Base-by-base conservation (phyloP, 805 yeast genomes). In the Starmera amethionina region DNA sequence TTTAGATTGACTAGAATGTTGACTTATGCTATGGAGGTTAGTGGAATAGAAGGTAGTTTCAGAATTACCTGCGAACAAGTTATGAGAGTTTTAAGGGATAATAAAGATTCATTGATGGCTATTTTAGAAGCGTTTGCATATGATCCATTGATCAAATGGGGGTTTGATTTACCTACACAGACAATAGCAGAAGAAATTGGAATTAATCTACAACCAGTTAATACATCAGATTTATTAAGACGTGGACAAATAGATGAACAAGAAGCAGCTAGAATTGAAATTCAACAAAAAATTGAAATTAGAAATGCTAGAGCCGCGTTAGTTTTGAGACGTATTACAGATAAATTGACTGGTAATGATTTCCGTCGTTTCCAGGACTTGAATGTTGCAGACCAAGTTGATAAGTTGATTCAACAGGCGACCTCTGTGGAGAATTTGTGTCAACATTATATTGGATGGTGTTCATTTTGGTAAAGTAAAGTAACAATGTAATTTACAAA, bases 121-220 rank as follows among this genome's bases (percentile, higher is more conserved):
- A 89, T 93, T 42, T 72, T 93, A 55, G 98, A 94, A 60, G 97
- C 98, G 0, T 93, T 93, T 68, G 97, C 97, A 0, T 88, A 89
- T 56, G 99, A 93, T 71, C 99, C 99, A 2, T 75, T 93, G 63
- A 93, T 93, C 53, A 89, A 89, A 55, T 93, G 99, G 99, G 97
- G 98, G 2, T 90, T 93, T 56, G 97, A 90, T 56, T 72, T 89
- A 58, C 96, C 97, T 3, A 72, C 88, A 1, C 78, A 78, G 46
- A 81, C 86, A 12, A 77, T 83, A 29, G 79, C 82, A 6, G 86
- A 79, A 46, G 78, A 80, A 13, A 78, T 87, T 1, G 87, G 86
- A 13, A 77, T 79, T 46, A 73, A 73, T 43, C 70, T 83, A 16
- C 82, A 82, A 9, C 77, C 75, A 40, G 70, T 75, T 5, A 82